phyloP scores from a whole-genome alignment of 495 filamentous ascomycete species.

The Aspergillus cristatus region DNA sequence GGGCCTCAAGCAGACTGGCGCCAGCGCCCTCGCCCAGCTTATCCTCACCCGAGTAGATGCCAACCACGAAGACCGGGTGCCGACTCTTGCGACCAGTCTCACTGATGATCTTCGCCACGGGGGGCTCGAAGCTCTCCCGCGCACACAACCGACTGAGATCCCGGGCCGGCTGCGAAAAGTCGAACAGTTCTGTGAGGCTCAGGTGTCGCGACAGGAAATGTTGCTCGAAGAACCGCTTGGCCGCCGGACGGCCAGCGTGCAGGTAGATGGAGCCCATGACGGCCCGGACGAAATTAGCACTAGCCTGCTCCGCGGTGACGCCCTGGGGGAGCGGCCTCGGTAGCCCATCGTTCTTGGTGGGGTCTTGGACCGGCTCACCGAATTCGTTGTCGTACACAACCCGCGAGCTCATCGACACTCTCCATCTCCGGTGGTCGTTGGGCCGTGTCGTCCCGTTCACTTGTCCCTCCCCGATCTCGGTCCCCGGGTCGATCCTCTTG shows the following conservation, averaged over 20 bases:
- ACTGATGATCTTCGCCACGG: slow-evolving; percentile 73
- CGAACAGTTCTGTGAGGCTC: slow-evolving; percentile 65
- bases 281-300: slow-evolving; percentile 65
- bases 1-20: slow-evolving; percentile 63
- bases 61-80: slow-evolving; percentile 88
- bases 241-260: slow-evolving; percentile 58
- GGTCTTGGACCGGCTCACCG: slow-evolving; percentile 46
- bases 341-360: slow-evolving; percentile 4
- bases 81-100: slow-evolving; percentile 80
- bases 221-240: slow-evolving; percentile 69
- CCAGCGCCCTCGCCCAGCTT: slow-evolving; percentile 82
- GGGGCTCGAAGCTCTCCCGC: slow-evolving; percentile 79
- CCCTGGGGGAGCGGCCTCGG: slow-evolving; percentile 8
- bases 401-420: slow-evolving; percentile 58
- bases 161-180: slow-evolving; percentile 70
- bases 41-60: slow-evolving; percentile 80
- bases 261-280: slow-evolving; percentile 77
- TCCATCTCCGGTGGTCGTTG: slow-evolving; percentile 45
- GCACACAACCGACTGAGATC: slow-evolving; percentile 74
- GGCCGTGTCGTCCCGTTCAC: slow-evolving; percentile 22
- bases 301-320: slow-evolving; percentile 39
- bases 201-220: slow-evolving; percentile 78
- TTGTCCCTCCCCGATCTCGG: slow-evolving; percentile 20
- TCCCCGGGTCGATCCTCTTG: slow-evolving; percentile 49
- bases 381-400: slow-evolving; percentile 74